These are phyloP conservation scores for Botryobasidium botryosum DNA, from an alignment of 768 basidiomycete species.

Conservation along the genomic window DNA sequence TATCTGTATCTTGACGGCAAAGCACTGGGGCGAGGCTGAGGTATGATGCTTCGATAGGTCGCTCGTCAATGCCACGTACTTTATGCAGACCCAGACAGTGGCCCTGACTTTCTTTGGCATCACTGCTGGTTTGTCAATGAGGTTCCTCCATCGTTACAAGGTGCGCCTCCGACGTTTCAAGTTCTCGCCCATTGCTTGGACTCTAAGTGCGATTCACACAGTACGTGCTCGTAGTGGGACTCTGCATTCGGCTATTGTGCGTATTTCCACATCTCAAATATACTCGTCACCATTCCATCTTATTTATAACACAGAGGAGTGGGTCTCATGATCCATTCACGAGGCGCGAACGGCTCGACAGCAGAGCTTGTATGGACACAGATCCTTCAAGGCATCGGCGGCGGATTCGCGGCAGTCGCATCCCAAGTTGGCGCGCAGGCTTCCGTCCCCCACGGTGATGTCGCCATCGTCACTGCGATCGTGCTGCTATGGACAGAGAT, in stretches of 20 bases:
- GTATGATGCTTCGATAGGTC: slow-evolving; percentile 28
- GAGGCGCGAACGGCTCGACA: background rate
- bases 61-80: slow-evolving; percentile 42
- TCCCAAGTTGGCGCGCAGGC: slow-evolving; percentile 48
- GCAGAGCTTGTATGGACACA: slow-evolving; percentile 28
- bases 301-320: no score
- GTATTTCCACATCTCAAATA: no score
- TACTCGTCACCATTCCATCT: no score
- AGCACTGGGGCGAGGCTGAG: slow-evolving; percentile 11
- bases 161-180: slow-evolving; percentile 17
- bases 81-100: slow-evolving; percentile 40
- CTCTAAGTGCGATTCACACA: no score
- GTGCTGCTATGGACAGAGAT: slow-evolving; percentile 54
- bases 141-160: slow-evolving; percentile 37
- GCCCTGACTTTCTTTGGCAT: slow-evolving; percentile 49
- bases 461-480: slow-evolving; percentile 49
- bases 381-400: slow-evolving; percentile 56
- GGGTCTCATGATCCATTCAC: background rate
- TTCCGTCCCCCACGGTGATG: slow-evolving; percentile 43
- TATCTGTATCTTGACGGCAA: background rate
- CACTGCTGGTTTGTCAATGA: slow-evolving; percentile 38
- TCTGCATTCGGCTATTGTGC: slow-evolving; percentile 40
- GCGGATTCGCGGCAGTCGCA: slow-evolving; percentile 45
- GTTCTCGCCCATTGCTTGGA: no score
- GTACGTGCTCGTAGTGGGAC: slow-evolving; percentile 36